Base-by-base conservation (phyloP, 805 yeast species). In the Barnettozyma salicaria region DNA sequence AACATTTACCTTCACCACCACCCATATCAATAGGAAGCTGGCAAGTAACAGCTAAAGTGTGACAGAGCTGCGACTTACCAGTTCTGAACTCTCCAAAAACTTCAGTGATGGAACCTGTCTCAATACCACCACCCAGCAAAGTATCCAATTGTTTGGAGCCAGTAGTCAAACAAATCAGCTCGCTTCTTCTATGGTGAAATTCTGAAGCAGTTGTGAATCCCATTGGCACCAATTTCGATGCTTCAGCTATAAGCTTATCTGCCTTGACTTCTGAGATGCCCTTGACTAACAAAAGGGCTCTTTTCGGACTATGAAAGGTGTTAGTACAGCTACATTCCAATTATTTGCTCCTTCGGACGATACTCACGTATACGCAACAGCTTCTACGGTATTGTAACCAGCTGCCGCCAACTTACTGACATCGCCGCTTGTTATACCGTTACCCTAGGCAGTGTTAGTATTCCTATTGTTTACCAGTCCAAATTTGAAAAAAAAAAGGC, bases 191-290 rank as follows among this genome's bases (percentile, higher is more conserved):
- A 51, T 80, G 76, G 59, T 88, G 96, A 58, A 86, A 87, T 58
- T 88, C 97, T 1, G 95, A 80, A 3, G 97, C 98, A 1, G 97
- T 90, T 17, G 96, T 90, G 65, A 92, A 92, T 0, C 98, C 98
- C 80, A 92, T 75, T 7, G 96, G 96, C 3, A 90, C 97, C 32
- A 79, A 64, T 51, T 83, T 79, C 27, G 90, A 73, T 0, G 97
- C 96, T 51, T 86, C 96, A 29, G 70, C 70, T 34, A 89, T 65
- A 35, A 92, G 65, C 48, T 78, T 78, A 51, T 87, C 97, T 1
- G 97, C 97, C 58, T 92, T 92, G 36, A 90, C 90, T 55, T 92
- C 98, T 9, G 95, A 83, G 24, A 92, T 88, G 30, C 98, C 98
- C 58, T 86, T 88, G 27, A 92, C 83, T 7, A 72, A 71, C 29